These are phyloP conservation scores for Lepidopterella palustris DNA, from an alignment of 495 filamentous ascomycete genomes.

Conservation along the genomic window DNA sequence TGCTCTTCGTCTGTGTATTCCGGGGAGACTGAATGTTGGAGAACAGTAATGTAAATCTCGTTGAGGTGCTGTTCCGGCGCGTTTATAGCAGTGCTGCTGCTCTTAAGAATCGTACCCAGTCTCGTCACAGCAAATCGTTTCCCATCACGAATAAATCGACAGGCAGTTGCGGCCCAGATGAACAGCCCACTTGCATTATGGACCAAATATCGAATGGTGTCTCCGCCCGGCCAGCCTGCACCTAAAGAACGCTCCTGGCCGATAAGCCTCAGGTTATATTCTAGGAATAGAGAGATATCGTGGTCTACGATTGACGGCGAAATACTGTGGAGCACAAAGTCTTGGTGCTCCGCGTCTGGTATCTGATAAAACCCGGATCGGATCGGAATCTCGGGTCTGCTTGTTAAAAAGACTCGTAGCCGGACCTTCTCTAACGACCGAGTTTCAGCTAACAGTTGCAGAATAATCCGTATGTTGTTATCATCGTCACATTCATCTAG, in stretches of 20 bases:
- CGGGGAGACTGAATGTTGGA: too few species aligned
- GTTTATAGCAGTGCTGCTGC: too few species aligned
- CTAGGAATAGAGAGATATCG: slow-evolving; percentile 36
- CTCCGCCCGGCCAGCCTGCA: slow-evolving; percentile 38
- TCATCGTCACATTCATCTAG: slow-evolving; percentile 33
- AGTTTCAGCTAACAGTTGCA: slow-evolving; percentile 27
- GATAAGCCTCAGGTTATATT: slow-evolving; percentile 3
- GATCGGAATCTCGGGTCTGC: slow-evolving; percentile 34
- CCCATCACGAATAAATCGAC: too few species aligned
- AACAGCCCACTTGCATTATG: slow-evolving; percentile 36
- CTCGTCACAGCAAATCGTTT: too few species aligned
- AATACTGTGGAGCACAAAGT: slow-evolving; percentile 34
- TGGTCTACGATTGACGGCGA: slow-evolving; percentile 27
- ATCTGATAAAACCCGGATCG: too few species aligned
- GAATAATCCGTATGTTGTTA: slow-evolving; percentile 22
- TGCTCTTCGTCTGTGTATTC: too few species aligned
- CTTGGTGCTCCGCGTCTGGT: too few species aligned
- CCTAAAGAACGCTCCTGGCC: background rate
- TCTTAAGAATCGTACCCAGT: too few species aligned
- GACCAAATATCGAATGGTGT: slow-evolving; percentile 30
- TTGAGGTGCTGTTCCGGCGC: too few species aligned
- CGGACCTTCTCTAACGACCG: slow-evolving; percentile 12
- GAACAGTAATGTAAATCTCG: too few species aligned
- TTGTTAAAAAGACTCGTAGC: slow-evolving; percentile 33
- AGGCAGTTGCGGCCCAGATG: too few species aligned